A percentile compares a stretch with the other conserved stretches of the same genome.
These are phyloP conservation scores for Rhynchospora pubera DNA, from an alignment of 176 grass and related monocot species.

Conservation along the genomic window DNA sequence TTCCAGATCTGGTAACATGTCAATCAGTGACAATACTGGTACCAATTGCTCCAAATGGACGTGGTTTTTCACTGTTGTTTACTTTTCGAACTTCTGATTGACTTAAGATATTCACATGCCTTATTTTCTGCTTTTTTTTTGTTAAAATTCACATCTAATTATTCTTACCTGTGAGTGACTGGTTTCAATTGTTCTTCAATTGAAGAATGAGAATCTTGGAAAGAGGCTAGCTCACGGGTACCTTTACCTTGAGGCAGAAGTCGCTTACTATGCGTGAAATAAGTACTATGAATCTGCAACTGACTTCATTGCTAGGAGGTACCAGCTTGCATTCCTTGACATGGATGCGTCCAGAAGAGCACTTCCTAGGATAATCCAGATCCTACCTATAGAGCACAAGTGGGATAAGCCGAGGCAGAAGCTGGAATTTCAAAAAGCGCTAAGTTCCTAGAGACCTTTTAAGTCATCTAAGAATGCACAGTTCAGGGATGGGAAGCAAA, in stretches of 20 bases:
- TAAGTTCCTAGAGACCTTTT: constrained; percentile 77
- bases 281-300: constrained; percentile 83
- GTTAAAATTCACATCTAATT: background rate
- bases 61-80: background rate
- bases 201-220: constrained; percentile 74
- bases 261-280: constrained; percentile 81
- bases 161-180: background rate
- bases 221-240: constrained; percentile 83
- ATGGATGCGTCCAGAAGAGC: constrained; percentile 68
- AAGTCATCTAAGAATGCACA: constrained; percentile 87
- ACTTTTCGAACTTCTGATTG: background rate
- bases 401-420: constrained; percentile 71
- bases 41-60: background rate
- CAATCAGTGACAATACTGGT: background rate
- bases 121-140: constrained; percentile 3
- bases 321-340: constrained; percentile 78
- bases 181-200: constrained; percentile 12
- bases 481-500: constrained; percentile 90
- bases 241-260: constrained; percentile 89
- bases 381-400: constrained; percentile 67
- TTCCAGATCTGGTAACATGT: background rate
- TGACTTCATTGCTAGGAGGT: constrained; percentile 83
- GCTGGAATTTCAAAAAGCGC: constrained; percentile 55
- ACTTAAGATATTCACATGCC: background rate
- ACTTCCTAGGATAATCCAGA: constrained; percentile 66